phyloP scores from a whole-genome alignment of 1,139 yeast species.

The Wickerhamiella infanticola region DNA sequence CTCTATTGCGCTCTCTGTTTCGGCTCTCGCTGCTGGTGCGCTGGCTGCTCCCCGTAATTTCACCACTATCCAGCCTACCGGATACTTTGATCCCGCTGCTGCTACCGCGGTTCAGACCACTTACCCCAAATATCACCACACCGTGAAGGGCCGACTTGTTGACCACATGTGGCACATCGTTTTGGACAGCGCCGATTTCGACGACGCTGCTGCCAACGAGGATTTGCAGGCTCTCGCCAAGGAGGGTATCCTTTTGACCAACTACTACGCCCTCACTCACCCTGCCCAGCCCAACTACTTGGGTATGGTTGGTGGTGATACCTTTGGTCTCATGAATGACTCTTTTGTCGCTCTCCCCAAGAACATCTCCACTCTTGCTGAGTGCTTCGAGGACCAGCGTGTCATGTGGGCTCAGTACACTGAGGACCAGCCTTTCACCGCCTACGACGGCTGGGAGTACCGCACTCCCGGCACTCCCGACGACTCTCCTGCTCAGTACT shows the following conservation, averaged over 20 bases:
- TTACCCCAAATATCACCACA: constrained; percentile 19
- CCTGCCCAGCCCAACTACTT: constrained; percentile 39
- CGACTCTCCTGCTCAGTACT: constrained; percentile 31
- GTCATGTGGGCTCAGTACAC: constrained; percentile 38
- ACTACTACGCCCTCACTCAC: constrained; percentile 36
- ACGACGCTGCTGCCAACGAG: constrained; percentile 32
- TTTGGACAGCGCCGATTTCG: constrained; percentile 36
- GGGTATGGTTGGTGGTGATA: constrained; percentile 34
- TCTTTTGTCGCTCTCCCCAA: constrained; percentile 29
- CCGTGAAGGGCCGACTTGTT: constrained; percentile 29
- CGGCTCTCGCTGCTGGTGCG: constrained; percentile 15
- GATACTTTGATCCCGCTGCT: constrained; percentile 27
- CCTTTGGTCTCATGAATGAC: constrained; percentile 32
- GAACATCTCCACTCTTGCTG: constrained; percentile 33
- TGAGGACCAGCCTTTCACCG: constrained; percentile 35
- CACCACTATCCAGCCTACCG: constrained; percentile 25
- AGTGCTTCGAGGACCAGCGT: constrained; percentile 29
- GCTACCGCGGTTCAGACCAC: constrained; percentile 27
- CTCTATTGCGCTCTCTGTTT: constrained; percentile 3
- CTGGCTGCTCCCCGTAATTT: constrained; percentile 20
- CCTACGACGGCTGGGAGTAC: constrained; percentile 32
- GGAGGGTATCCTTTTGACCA: constrained; percentile 31
- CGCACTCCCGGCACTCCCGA: constrained; percentile 16
- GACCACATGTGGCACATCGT: constrained; percentile 32
- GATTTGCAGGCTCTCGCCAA: constrained; percentile 28